These are phyloP conservation scores for Stagonosporopsis cucurbitacearum DNA, from an alignment of 2,329 filamentous ascomycete species.

Conservation along the genomic window DNA sequence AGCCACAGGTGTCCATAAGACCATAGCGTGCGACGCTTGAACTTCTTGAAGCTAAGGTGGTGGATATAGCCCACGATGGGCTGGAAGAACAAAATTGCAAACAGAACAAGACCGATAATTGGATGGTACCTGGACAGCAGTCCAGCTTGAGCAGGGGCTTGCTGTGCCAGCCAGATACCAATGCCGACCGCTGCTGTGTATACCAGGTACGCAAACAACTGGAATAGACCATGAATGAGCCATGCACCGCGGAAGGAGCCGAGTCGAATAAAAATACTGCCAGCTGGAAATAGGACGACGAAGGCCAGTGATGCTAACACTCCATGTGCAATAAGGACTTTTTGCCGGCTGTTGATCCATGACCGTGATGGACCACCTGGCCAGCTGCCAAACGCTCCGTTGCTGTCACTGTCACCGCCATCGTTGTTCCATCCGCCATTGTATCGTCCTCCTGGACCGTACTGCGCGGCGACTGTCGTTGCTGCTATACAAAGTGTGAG, in stretches of 20 bases:
- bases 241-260: slow-evolving; percentile 51
- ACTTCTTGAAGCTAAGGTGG: slow-evolving; percentile 58
- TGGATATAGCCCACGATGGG: slow-evolving; percentile 60
- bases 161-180: slow-evolving; percentile 58
- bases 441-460: slow-evolving; percentile 16
- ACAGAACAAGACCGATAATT: slow-evolving; percentile 60
- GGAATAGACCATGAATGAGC: slow-evolving; percentile 54
- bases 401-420: slow-evolving; percentile 6
- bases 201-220: slow-evolving; percentile 57
- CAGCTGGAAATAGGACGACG: slow-evolving; percentile 53
- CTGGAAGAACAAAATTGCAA: slow-evolving; percentile 61
- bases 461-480: slow-evolving; percentile 25
- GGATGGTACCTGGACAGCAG: slow-evolving; percentile 54
- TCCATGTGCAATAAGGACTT: slow-evolving; percentile 51
- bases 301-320: slow-evolving; percentile 53
- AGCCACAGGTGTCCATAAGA: slow-evolving; percentile 62
- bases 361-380: slow-evolving; percentile 16
- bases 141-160: slow-evolving; percentile 26
- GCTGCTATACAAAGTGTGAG: slow-evolving; percentile 17
- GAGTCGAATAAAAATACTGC: slow-evolving; percentile 53
- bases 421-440: slow-evolving; percentile 5
- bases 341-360: slow-evolving; percentile 19
- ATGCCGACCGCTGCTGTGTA: slow-evolving; percentile 59
- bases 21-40: slow-evolving; percentile 52
- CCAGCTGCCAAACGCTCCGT: slow-evolving; percentile 9